Conservation (phyloP, 1,284 basidiomycete genomes). For the Apiotrichum mycotoxinovorans region DNA sequence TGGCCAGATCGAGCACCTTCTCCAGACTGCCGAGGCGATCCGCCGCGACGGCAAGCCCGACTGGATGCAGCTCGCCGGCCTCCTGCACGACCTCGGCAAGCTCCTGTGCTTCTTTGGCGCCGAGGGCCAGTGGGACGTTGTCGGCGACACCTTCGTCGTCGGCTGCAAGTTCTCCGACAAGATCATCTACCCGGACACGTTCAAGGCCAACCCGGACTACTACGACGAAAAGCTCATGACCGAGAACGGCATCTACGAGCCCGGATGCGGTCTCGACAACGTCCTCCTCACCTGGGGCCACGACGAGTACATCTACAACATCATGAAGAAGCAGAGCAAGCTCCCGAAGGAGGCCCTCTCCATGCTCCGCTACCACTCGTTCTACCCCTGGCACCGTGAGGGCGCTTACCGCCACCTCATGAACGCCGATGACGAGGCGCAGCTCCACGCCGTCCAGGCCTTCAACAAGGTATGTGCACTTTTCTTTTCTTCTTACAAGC, state of each 20-base stretch:
- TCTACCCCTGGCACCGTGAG: constrained; percentile 93
- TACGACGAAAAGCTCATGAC: constrained; percentile 67
- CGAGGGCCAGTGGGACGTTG: constrained; percentile 82
- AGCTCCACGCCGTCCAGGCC: constrained; percentile 38
- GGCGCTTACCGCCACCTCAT: constrained; percentile 74
- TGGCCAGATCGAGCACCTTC: constrained; percentile 82
- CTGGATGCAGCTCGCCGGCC: constrained; percentile 71
- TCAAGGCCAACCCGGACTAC: constrained; percentile 68
- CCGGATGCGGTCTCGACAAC: constrained; percentile 78
- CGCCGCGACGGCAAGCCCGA: constrained; percentile 76
- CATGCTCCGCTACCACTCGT: constrained; percentile 92
- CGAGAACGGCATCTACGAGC: constrained; percentile 71
- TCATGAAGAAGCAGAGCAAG: constrained; percentile 29
- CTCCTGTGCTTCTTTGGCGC: constrained; percentile 70
- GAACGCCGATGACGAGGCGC: constrained; percentile 55
- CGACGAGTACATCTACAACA: constrained; percentile 57
- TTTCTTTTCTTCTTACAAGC: neutral
- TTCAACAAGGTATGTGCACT: constrained; percentile 54
- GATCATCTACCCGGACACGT: constrained; percentile 75
- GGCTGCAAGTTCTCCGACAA: constrained; percentile 71
- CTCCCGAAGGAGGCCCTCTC: constrained; percentile 77
- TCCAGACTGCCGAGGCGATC: constrained; percentile 90
- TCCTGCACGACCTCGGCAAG: constrained; percentile 78
- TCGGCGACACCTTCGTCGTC: constrained; percentile 78
- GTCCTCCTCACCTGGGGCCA: constrained; percentile 88